Evolutionary conservation across 2,329 filamentous ascomycete genomes (phyloP), one percentile per base, ranked within the genome.

Genomic region (Colletotrichum acutatum): DNA sequence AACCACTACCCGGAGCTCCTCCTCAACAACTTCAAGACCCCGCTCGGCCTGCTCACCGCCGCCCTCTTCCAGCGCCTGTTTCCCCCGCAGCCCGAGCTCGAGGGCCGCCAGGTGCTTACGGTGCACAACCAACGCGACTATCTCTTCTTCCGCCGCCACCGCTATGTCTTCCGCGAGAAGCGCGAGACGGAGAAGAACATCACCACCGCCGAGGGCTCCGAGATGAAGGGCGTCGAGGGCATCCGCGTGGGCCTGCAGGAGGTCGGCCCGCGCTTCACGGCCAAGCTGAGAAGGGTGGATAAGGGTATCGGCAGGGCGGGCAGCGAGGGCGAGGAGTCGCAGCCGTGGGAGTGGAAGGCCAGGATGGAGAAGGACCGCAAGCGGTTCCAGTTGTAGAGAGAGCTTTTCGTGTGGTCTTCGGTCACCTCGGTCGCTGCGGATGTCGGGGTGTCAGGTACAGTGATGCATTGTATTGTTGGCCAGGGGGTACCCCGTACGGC

Each of bases 281-380:
- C 98, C 76, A 98, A 98, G 86, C 84, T 99, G 78, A 90, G 95
- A 77, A 91, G 97, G 78, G 92, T 98, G 56, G 96, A 98, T 81
- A 95, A 95, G 83, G 96, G 95, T 0, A 93, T 99, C 76, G 90
- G 90, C 16, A 84, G 89, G 68, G 90, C 91, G 8, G 91, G 91
- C 22, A 92, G 90, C 77, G 88, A 91, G 74, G 90, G 94, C 86
- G 86, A 91, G 82, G 86, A 92, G 82, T 94, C 95, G 49, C 90
- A 95, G 77, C 94, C 97, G 80, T 98, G 97, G 96, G 91, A 98
- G 81, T 99, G 97, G 97, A 97, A 97, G 85, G 93, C 94, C 12
- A 91, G 92, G 80, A 97, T 97, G 92, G 97, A 99, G 86, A 98
- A 98, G 87, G 88, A 94, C 80, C 89, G 97, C 79, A 98, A 96